Conservation (phyloP, 2,329 filamentous ascomycete species). For the Colletotrichum sp. region DNA sequence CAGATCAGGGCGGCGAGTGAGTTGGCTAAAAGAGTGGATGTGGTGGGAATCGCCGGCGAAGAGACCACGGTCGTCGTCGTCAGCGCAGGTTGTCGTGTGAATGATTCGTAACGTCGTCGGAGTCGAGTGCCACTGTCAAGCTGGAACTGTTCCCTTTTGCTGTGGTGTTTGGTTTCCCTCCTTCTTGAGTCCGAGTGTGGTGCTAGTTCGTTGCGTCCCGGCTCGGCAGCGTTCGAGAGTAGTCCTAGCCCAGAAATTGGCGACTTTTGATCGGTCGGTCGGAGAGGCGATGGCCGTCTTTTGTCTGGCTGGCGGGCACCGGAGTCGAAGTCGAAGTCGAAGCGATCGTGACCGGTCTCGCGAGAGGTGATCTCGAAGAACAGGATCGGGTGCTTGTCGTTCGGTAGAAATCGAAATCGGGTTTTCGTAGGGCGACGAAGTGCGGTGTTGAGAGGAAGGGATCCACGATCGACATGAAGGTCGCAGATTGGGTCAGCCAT, state of each 20-base stretch:
- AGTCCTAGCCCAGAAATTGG: conserved; percentile 1
- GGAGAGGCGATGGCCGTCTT: not conserved
- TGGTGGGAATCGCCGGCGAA: not conserved
- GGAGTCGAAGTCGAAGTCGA: not conserved
- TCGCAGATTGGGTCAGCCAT: conserved; percentile 48
- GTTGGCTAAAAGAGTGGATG: not conserved
- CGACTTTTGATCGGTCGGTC: not conserved
- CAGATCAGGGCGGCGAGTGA: not conserved
- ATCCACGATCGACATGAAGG: conserved; percentile 44
- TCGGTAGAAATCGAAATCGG: conserved; percentile 18
- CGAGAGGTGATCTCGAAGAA: not conserved
- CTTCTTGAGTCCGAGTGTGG: not conserved
- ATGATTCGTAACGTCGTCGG: conserved; percentile 2
- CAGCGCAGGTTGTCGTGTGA: not conserved
- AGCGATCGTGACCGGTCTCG: not conserved
- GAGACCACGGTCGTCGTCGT: conserved; percentile 11
- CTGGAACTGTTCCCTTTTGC: not conserved
- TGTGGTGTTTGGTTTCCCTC: not conserved
- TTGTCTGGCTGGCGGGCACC: not conserved
- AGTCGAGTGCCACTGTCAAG: not conserved
- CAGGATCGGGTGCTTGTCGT: not conserved
- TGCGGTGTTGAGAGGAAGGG: conserved; percentile 36
- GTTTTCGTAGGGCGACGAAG: conserved; percentile 4
- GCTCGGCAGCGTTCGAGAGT: not conserved
- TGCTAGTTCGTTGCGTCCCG: conserved; percentile 2